A percentile compares a stretch with the other conserved stretches of the same genome.
These are phyloP conservation scores for Aspergillus olivimuriae DNA, from an alignment of 495 filamentous ascomycete genomes.

Conservation along the genomic window DNA sequence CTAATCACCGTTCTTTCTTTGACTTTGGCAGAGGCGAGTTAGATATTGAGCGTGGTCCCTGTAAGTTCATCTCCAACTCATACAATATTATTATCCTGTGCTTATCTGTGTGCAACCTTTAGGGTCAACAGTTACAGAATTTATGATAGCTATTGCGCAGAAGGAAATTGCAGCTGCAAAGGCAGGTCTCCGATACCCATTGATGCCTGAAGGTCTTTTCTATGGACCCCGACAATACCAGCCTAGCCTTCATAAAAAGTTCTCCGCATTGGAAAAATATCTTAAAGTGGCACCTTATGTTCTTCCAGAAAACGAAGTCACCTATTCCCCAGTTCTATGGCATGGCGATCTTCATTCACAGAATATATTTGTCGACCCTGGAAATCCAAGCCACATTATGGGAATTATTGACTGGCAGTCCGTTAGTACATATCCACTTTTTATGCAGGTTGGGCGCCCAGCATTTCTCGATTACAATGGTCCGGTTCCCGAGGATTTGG, in stretches of 20 bases:
- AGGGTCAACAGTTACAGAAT: conserved; percentile 17
- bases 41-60: conserved; percentile 23
- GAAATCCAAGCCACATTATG: conserved; percentile 15
- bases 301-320: conserved; percentile 14
- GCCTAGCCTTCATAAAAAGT: conserved; percentile 19
- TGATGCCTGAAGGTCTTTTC: conserved; percentile 20
- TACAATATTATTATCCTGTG: conserved; percentile 10
- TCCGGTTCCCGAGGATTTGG: conserved; percentile 14
- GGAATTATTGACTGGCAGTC: conserved; percentile 27
- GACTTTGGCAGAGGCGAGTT: conserved; percentile 18
- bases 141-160: conserved; percentile 12
- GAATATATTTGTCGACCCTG: conserved; percentile 23
- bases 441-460: conserved; percentile 17
- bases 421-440: conserved; percentile 15
- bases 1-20: conserved; percentile 19
- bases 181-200: conserved; percentile 14
- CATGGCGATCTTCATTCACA: conserved; percentile 20
- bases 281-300: conserved; percentile 15
- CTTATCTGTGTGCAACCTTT: conserved; percentile 6
- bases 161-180: conserved; percentile 18
- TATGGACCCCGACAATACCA: conserved; percentile 21
- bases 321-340: conserved; percentile 17
- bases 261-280: conserved; percentile 17
- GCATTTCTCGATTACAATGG: conserved; percentile 22
- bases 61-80: conserved; percentile 14